These are phyloP conservation scores for Terana coerulea DNA, from an alignment of 768 basidiomycete genomes.

Conservation along the genomic window DNA sequence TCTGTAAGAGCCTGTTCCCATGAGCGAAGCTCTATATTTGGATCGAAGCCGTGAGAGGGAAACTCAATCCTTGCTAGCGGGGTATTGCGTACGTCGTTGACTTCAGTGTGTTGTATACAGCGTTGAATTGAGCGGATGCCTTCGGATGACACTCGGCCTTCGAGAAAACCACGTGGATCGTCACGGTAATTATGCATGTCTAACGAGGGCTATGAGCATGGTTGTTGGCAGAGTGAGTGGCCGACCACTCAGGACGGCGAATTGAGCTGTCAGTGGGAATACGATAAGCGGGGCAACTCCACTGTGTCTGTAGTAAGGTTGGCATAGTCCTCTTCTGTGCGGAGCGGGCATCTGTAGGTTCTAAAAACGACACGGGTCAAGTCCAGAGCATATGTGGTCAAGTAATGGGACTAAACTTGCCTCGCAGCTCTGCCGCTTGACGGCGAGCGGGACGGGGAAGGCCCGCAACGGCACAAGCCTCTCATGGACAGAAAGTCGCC, in stretches of 20 bases:
- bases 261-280: neutral
- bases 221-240: neutral
- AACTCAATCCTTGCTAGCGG: neutral
- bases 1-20: neutral
- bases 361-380: too few species aligned
- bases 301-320: neutral
- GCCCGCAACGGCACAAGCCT: neutral
- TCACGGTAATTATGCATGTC: neutral
- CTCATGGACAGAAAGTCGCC: conserved; percentile 3
- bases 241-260: too few species aligned
- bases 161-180: neutral
- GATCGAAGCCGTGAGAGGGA: neutral
- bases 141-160: too few species aligned
- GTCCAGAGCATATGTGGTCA: too few species aligned
- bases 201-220: neutral
- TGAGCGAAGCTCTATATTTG: neutral
- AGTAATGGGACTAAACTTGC: neutral
- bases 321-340: too few species aligned
- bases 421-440: neutral
- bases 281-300: neutral
- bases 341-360: too few species aligned
- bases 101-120: neutral
- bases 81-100: neutral
- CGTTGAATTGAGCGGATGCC: neutral
- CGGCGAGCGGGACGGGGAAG: neutral